phyloP scores from a whole-genome alignment of 495 filamentous ascomycete species.

The Pyrenula aspistea region DNA sequence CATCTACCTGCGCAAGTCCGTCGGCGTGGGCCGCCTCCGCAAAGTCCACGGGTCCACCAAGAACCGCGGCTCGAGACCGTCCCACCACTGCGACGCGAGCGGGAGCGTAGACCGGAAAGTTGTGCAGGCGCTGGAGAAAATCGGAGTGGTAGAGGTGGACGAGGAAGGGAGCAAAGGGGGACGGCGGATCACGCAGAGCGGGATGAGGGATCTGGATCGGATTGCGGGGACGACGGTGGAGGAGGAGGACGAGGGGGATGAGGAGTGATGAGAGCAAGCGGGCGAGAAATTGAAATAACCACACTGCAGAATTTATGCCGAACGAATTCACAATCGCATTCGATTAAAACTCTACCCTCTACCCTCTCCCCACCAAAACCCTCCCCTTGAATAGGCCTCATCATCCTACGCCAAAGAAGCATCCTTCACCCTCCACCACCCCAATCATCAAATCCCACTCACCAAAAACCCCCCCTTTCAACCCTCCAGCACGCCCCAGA shows the following conservation, averaged over 20 bases:
- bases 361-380: too few species aligned
- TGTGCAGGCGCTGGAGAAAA: slow-evolving; percentile 95
- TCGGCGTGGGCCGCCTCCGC: slow-evolving; percentile 86
- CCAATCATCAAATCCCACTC: too few species aligned
- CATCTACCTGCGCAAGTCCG: slow-evolving; percentile 97
- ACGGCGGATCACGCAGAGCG: slow-evolving; percentile 88
- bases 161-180: slow-evolving; percentile 86
- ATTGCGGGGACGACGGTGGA: slow-evolving; percentile 42
- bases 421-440: too few species aligned
- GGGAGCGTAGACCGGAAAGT: slow-evolving; percentile 94
- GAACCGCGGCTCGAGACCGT: slow-evolving; percentile 88
- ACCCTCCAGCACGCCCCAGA: too few species aligned
- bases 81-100: slow-evolving; percentile 89
- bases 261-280: slow-evolving; percentile 17
- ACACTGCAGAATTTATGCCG: too few species aligned
- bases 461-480: too few species aligned
- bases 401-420: too few species aligned
- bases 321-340: too few species aligned
- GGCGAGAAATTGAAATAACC: neutral
- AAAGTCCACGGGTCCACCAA: slow-evolving; percentile 91
- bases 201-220: slow-evolving; percentile 98
- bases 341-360: too few species aligned
- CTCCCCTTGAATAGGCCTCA: too few species aligned
- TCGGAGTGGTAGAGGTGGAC: slow-evolving; percentile 90
- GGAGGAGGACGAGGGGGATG: slow-evolving; percentile 38